These are phyloP conservation scores for Staphylotrichum longicolle DNA, from an alignment of 495 filamentous ascomycete species.

Conservation along the genomic window DNA sequence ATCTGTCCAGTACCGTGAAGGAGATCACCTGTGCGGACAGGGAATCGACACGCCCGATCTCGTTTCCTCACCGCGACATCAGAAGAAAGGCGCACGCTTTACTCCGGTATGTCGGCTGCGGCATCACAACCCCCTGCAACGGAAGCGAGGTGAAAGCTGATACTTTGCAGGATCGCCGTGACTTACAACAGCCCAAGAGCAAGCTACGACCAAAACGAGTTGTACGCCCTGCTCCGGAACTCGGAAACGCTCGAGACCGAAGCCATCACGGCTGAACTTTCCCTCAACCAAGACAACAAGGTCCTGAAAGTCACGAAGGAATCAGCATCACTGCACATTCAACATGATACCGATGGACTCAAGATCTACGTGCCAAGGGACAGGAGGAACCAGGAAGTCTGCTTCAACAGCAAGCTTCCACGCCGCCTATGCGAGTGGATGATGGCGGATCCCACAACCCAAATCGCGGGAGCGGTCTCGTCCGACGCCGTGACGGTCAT, in stretches of 20 bases:
- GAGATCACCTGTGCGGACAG: background rate
- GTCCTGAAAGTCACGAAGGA: background rate
- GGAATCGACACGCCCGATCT: constrained; percentile 1
- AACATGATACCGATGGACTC: background rate
- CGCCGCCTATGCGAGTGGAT: constrained; percentile 4
- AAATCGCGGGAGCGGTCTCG: background rate
- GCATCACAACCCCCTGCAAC: too few relatives aligned
- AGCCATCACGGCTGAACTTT: background rate
- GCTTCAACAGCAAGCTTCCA: constrained; percentile 2
- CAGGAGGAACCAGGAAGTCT: background rate
- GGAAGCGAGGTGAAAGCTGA: background rate
- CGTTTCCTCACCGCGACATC: background rate
- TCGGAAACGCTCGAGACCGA: constrained; percentile 1
- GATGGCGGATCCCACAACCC: background rate
- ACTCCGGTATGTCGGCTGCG: background rate
- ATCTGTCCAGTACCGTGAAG: background rate
- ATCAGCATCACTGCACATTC: background rate
- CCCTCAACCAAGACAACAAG: background rate
- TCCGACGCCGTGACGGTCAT: background rate
- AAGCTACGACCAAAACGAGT: background rate
- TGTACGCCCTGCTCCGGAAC: background rate
- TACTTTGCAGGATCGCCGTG: background rate
- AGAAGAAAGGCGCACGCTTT: background rate
- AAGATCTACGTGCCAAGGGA: background rate
- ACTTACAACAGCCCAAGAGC: constrained; percentile 5